Base-by-base conservation (phyloP, 805 yeast species). In the Candida ascalaphidarum region DNA sequence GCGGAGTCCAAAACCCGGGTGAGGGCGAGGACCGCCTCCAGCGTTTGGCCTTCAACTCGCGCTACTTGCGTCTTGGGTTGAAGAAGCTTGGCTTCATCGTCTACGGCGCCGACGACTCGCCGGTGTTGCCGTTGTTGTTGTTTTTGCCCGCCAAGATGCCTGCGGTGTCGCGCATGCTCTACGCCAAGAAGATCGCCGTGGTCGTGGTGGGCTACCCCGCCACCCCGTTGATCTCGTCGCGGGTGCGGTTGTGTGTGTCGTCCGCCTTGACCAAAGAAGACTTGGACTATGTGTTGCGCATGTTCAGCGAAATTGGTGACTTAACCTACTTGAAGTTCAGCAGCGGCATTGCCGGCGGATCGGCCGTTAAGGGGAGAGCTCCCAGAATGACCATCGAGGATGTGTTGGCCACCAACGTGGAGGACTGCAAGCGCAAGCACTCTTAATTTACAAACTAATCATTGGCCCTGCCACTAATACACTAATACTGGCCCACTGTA, bases 141-240 rank as follows among this genome's bases (percentile, higher is more conserved):
- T 92, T 81, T 50, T 74, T 84, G 29, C 99, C 98, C 14, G 77
- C 94, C 17, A 89, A 88, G 52, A 85, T 92, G 94, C 94, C 95
- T 15, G 86, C 89, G 0, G 74, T 86, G 37, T 80, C 95, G 25
- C 72, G 95, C 52, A 72, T 75, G 70, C 71, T 89, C 68, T 71
- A 81, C 43, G 74, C 71, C 39, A 65, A 74, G 55, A 81, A 81
- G 29, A 78, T 92, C 35, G 98, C 98, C 3, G 88, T 89, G 27
- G 99, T 92, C 20, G 79, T 89, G 38, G 97, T 89, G 24, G 96
- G 97, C 21, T 92, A 92, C 52, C 99, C 99, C 8, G 98, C 98
- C 1, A 89, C 97, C 0, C 95, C 95, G 20, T 68, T 92, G 40
- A 77, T 84, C 23, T 74, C 86, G 21, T 81, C 95, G 4, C 76